Evolutionary conservation across 1,284 basidiomycete species (phyloP).

Genomic region (Ceratobasidium sp.): DNA sequence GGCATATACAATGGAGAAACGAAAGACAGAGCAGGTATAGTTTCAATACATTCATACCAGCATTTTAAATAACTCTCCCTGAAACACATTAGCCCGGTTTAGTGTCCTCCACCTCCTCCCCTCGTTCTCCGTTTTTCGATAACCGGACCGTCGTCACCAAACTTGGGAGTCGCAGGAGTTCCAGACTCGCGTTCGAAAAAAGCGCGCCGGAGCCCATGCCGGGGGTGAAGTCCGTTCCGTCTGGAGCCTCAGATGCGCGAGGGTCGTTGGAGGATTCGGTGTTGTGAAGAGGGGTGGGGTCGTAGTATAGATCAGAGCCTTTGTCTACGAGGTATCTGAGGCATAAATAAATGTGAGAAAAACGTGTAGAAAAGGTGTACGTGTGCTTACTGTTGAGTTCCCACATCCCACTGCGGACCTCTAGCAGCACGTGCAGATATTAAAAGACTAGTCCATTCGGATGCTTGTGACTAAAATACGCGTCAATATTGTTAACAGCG

Average conservation of each 20-base stretch:
- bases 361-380: no score
- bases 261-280: conserved; percentile 28
- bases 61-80: no score
- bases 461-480: conserved; percentile 64
- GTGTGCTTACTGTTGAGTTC: conserved; percentile 77
- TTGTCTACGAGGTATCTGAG: conserved; percentile 69
- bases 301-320: conserved; percentile 74
- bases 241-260: conserved; percentile 6
- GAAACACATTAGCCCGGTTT: no score
- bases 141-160: conserved; percentile 32
- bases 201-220: conserved; percentile 12
- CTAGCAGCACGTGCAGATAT: conserved; percentile 80
- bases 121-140: conserved; percentile 27
- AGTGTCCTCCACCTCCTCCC: conserved; percentile 34
- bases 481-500: background rate
- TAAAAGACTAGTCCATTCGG: conserved; percentile 85
- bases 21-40: no score
- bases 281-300: conserved; percentile 64
- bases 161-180: conserved; percentile 27
- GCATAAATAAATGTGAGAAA: background rate
- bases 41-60: no score
- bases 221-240: conserved; percentile 13
- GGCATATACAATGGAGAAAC: no score
- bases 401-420: conserved; percentile 87
- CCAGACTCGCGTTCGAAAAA: conserved; percentile 25